phyloP scores from a whole-genome alignment of 2,329 filamentous ascomycete species.

The Alternaria sp. region DNA sequence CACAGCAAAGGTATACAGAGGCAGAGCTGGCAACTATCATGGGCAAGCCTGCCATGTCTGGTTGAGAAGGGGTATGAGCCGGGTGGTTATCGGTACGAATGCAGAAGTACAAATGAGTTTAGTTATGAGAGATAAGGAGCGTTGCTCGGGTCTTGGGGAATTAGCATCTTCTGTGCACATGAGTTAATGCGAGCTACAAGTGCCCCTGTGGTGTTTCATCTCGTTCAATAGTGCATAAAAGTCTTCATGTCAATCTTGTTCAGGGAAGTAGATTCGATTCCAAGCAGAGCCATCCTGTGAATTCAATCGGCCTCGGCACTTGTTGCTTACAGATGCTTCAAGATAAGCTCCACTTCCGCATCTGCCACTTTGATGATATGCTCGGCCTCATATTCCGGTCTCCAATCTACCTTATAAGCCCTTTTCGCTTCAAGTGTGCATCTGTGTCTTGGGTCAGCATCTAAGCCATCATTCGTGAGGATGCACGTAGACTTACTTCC shows the following conservation, averaged over 20 bases:
- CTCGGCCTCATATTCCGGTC: slow-evolving; percentile 52
- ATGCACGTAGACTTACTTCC: slow-evolving; percentile 49
- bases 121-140: background rate
- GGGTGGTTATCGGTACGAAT: background rate
- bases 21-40: slow-evolving; percentile 15
- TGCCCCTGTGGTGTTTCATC: background rate
- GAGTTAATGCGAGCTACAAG: background rate
- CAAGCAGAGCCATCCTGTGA: background rate
- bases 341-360: slow-evolving; percentile 58
- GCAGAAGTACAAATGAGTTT: background rate
- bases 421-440: slow-evolving; percentile 57
- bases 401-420: slow-evolving; percentile 59
- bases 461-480: background rate
- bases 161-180: no score
- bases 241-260: background rate
- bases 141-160: no score
- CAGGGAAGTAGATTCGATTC: background rate
- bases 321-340: slow-evolving; percentile 25
- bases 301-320: background rate
- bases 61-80: background rate
- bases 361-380: slow-evolving; percentile 60
- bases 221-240: background rate
- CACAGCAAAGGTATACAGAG: slow-evolving; percentile 21
- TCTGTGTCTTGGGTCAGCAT: slow-evolving; percentile 35
- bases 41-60: background rate